Conservation (phyloP, 768 basidiomycete species). For the Fistulinella prunicolor region DNA sequence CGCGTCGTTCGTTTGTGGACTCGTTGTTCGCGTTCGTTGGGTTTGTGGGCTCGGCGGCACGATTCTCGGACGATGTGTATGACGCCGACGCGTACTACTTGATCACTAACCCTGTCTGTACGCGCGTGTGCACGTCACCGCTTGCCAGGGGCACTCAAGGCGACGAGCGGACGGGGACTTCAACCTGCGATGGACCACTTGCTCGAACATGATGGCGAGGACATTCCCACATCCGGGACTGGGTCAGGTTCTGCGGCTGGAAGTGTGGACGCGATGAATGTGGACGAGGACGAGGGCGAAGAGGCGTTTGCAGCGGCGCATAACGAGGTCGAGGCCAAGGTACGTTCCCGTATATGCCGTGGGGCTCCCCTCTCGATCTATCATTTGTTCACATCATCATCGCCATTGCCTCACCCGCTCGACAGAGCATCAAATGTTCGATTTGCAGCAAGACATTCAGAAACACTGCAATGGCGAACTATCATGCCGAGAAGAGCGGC, state of each 20-base stretch:
- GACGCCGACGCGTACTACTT: too few species aligned
- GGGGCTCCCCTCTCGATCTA: background rate
- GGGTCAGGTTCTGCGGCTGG: constrained; percentile 18
- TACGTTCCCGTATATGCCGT: constrained; percentile 25
- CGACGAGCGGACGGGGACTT: constrained; percentile 78
- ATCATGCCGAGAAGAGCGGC: constrained; percentile 92
- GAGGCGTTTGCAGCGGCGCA: constrained; percentile 60
- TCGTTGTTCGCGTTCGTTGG: too few species aligned
- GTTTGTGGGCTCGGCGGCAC: too few species aligned
- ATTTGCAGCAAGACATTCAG: constrained; percentile 84
- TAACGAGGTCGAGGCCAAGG: constrained; percentile 64
- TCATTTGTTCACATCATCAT: background rate
- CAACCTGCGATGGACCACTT: constrained; percentile 92
- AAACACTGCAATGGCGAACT: constrained; percentile 85
- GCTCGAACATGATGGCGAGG: constrained; percentile 72
- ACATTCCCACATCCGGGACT: constrained; percentile 59
- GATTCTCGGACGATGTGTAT: too few species aligned
- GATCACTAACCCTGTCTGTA: background rate
- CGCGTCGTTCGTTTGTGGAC: too few species aligned
- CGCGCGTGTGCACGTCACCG: background rate
- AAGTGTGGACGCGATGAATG: constrained; percentile 40
- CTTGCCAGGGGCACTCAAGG: constrained; percentile 77
- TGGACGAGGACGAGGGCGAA: constrained; percentile 53
- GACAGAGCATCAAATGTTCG: constrained; percentile 78
- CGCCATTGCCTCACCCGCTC: background rate